Percentiles rank a stretch among this genome's conserved stretches.
These are phyloP conservation scores for Phoma sp. DNA, from an alignment of 2,329 filamentous ascomycete species.

Conservation along the genomic window DNA sequence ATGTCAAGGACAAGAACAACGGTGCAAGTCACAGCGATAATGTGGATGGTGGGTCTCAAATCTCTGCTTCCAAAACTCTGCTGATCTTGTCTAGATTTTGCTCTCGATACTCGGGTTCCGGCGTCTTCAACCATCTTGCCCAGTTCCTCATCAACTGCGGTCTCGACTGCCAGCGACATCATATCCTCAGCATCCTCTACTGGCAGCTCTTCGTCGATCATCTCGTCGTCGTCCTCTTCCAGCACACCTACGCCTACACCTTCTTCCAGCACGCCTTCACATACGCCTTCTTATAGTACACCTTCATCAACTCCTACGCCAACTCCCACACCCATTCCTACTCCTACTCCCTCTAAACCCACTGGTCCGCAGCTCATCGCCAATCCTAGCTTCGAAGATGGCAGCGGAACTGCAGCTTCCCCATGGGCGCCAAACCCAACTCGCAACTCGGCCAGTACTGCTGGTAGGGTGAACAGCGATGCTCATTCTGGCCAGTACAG, in stretches of 20 bases:
- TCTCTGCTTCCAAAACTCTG: background rate
- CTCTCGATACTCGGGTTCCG: background rate
- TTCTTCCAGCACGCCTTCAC: background rate
- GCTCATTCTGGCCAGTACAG: background rate
- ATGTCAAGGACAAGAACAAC: slow-evolving; percentile 5
- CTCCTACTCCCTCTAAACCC: background rate
- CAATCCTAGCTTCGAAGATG: background rate
- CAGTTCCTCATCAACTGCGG: background rate
- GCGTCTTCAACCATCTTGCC: background rate
- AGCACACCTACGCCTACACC: background rate
- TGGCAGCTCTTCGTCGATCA: background rate
- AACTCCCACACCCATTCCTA: background rate
- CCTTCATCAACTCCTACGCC: background rate
- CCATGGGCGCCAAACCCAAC: background rate
- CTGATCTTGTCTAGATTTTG: background rate
- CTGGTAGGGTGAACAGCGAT: background rate
- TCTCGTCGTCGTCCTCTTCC: background rate
- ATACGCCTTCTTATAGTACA: background rate
- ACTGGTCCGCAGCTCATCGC: background rate
- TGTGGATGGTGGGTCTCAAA: background rate
- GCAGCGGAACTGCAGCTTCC: background rate
- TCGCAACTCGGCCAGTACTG: background rate
- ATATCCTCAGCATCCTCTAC: background rate
- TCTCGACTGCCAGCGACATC: background rate
- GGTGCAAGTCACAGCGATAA: background rate